phyloP scores from a whole-genome alignment of 352 stramenopile species.

The Globisporangium nagaii region DNA sequence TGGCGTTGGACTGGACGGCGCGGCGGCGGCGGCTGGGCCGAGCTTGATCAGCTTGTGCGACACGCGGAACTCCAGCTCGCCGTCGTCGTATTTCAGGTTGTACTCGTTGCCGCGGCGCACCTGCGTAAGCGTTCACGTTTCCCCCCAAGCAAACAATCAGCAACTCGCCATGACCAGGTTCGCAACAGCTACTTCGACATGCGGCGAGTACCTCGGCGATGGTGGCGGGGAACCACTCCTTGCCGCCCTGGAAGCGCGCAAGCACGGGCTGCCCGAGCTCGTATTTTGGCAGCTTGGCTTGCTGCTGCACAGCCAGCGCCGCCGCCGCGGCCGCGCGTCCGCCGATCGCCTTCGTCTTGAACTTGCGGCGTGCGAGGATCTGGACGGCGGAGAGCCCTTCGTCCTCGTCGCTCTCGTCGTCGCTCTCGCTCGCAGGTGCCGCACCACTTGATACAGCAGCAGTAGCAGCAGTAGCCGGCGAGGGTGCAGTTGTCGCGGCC shows the following conservation, averaged over 20 bases:
- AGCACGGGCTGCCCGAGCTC: constrained; percentile 48
- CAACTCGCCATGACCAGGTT: too few species aligned
- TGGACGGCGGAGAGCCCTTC: constrained; percentile 54
- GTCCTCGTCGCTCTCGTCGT: constrained; percentile 48
- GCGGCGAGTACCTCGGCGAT: constrained; percentile 42
- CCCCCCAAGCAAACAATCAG: not conserved
- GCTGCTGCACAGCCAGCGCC: constrained; percentile 5
- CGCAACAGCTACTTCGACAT: not conserved
- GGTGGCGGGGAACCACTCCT: constrained; percentile 57
- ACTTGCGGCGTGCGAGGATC: constrained; percentile 54
- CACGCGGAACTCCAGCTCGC: constrained; percentile 67
- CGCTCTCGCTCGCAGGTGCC: constrained; percentile 1
- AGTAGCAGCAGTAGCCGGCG: not conserved
- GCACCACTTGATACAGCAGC: not conserved
- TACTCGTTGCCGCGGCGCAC: constrained; percentile 65
- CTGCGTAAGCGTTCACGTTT: constrained; percentile 2
- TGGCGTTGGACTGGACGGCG: not conserved
- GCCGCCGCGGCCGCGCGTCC: constrained; percentile 15
- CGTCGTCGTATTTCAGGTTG: constrained; percentile 75
- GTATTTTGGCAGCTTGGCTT: constrained; percentile 9
- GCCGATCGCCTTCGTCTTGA: constrained; percentile 53
- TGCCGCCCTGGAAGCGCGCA: constrained; percentile 48
- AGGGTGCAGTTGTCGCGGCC: not conserved
- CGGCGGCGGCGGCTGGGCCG: not conserved
- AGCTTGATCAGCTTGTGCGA: constrained; percentile 40